Evolutionary conservation across 805 yeast genomes (phyloP), one percentile per base, ranked within the genome.

Genomic region (Zygosaccharomyces rouxii): DNA sequence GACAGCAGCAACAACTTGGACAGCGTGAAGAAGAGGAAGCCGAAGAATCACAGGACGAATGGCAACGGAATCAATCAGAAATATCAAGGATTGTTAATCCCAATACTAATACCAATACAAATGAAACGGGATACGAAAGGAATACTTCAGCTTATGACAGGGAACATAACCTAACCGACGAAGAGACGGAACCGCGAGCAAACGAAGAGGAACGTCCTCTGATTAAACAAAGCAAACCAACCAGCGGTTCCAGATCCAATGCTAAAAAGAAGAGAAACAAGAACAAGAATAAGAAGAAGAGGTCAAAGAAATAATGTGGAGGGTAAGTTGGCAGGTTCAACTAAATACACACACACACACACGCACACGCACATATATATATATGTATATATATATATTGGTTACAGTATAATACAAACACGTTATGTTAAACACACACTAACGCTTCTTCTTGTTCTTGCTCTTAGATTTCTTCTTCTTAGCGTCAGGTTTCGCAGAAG

Each of bases 101-200:
- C 2, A 33, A 7, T 16, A 28, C 22, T 14, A 14, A 14, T 10
- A 9, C 37, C 11, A 33, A 14, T 14, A 28, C 14, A 9, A 35
- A 18, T 23, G 44, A 29, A 11, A 45, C 44, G 33, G 54, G 23
- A 22, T 65, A 70, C 44, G 73, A 70, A 52, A 62, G 68, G 38
- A 55, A 54, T 10, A 67, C 71, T 3, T 68, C 72, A 1, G 49
- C 52, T 0, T 69, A 53, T 55, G 73, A 69, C 44, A 55, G 59
- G 26, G 56, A 58, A 29, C 57, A 69, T 38, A 66, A 67, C 44
- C 30, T 48, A n/a, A 57, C 55, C 19, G 58, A 54, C 39, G 48
- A 44, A 25, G 49, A 37, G 14, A 26, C 35, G 5, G 11, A 10
- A 28, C 14, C 22, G 22, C 19, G 18, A n/a, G 18, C 21, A 38